Percentiles rank a stretch among this genome's conserved stretches.
phyloP scores from a whole-genome alignment of 495 filamentous ascomycete genomes.

The Neurospora pannonica region DNA sequence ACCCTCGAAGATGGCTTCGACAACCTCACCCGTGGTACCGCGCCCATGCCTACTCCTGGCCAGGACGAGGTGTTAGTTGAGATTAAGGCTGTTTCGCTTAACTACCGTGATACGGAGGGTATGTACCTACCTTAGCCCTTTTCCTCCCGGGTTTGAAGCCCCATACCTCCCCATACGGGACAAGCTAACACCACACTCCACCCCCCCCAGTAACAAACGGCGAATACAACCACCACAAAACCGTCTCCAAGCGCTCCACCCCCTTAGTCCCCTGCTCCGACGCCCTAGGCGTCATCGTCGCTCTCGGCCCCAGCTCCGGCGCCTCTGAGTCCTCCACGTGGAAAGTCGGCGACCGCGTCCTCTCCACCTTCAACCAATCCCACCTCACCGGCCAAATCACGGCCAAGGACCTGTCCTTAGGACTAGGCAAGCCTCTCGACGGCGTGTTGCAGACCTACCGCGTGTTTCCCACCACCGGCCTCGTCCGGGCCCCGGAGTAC shows the following conservation, averaged over 20 bases:
- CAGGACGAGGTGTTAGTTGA: conserved; percentile 48
- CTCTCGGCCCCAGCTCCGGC: conserved; percentile 15
- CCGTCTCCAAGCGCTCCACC: conserved; percentile 14
- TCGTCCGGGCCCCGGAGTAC: conserved; percentile 32
- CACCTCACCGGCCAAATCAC: conserved; percentile 32
- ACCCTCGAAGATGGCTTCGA: conserved; percentile 33
- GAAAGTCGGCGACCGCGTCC: conserved; percentile 31
- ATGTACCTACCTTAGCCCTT: no score
- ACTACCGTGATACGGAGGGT: conserved; percentile 48
- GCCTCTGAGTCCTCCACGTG: conserved; percentile 5
- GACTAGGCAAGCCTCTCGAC: conserved; percentile 26
- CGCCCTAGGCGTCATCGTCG: conserved; percentile 32
- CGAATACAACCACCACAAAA: conserved; percentile 46
- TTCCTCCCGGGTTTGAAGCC: no score
- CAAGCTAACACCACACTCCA: neutral
- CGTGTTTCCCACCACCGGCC: conserved; percentile 26
- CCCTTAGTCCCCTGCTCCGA: conserved; percentile 35
- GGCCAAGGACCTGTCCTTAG: conserved; percentile 21
- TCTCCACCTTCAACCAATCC: conserved; percentile 32
- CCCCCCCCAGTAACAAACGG: conserved; percentile 38
- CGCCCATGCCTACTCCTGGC: conserved; percentile 30
- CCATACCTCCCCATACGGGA: no score
- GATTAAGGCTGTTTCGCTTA: conserved; percentile 45
- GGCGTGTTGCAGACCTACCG: conserved; percentile 36
- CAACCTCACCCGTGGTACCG: conserved; percentile 32